These are phyloP conservation scores for Ceratocystis ficicola DNA, from an alignment of 2,329 filamentous ascomycete genomes.

Conservation along the genomic window DNA sequence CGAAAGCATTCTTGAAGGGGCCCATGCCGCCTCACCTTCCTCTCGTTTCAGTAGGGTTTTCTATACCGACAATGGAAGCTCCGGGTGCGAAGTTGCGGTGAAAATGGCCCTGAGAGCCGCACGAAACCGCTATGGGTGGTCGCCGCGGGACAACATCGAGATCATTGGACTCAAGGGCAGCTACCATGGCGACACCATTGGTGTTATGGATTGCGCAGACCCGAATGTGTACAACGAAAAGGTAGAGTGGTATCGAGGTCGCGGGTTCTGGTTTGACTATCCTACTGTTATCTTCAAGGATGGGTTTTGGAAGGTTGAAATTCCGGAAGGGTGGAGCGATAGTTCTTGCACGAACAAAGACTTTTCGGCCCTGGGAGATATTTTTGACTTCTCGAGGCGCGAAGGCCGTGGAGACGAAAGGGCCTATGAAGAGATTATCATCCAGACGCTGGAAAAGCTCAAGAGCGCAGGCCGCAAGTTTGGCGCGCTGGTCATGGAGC, in stretches of 20 bases:
- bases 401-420: slow-evolving; percentile 34
- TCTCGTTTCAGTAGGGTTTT: slow-evolving; percentile 56
- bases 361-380: slow-evolving; percentile 39
- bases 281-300: slow-evolving; percentile 55
- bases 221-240: slow-evolving; percentile 68
- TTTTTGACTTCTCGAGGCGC: slow-evolving; percentile 49
- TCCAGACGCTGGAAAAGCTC: slow-evolving; percentile 40
- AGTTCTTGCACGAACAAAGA: slow-evolving; percentile 28
- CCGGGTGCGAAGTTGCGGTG: slow-evolving; percentile 68
- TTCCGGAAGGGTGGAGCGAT: slow-evolving; percentile 36
- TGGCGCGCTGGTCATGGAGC: slow-evolving; percentile 68
- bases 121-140: slow-evolving; percentile 54
- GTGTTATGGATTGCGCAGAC: slow-evolving; percentile 75
- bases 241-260: slow-evolving; percentile 73
- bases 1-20: slow-evolving; percentile 45
- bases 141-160: slow-evolving; percentile 44
- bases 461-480: slow-evolving; percentile 50
- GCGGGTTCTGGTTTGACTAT: slow-evolving; percentile 71
- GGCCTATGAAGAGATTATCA: slow-evolving; percentile 51
- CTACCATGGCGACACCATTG: slow-evolving; percentile 81
- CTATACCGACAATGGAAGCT: slow-evolving; percentile 74
- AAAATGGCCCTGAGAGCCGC: slow-evolving; percentile 73
- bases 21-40: slow-evolving; percentile 40
- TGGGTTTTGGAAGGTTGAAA: slow-evolving; percentile 53
- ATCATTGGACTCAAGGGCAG: slow-evolving; percentile 66